phyloP scores from a whole-genome alignment of 2,329 filamentous ascomycete species.

The Diaporthe sp. region DNA sequence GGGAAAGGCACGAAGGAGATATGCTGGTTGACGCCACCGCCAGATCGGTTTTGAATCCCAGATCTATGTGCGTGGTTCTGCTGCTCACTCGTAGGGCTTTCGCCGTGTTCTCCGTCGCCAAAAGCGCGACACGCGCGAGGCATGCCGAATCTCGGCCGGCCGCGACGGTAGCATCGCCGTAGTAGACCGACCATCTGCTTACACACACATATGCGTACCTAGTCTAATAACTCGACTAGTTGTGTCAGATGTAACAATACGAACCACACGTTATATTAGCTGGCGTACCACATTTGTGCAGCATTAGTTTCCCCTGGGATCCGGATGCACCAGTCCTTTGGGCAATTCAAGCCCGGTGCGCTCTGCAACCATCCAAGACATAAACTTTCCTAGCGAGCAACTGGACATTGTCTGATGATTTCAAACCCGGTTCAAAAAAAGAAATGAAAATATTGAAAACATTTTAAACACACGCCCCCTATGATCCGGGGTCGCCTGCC shows the following conservation, averaged over 20 bases:
- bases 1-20: constrained; percentile 5
- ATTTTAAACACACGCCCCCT: not conserved
- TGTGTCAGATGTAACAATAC: constrained; percentile 14
- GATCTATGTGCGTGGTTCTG: not conserved
- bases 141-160: not conserved
- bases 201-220: not conserved
- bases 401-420: not conserved
- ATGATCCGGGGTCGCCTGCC: constrained; percentile 21
- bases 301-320: not conserved
- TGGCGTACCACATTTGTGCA: not conserved
- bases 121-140: not conserved
- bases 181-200: not conserved
- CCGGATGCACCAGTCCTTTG: constrained; percentile 2
- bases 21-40: constrained; percentile 3
- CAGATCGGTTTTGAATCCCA: not conserved
- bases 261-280: not conserved
- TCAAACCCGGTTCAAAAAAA: not conserved
- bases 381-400: constrained; percentile 25
- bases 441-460: no score
- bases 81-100: constrained; percentile 9
- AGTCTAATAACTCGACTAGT: not conserved
- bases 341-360: not conserved
- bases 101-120: not conserved
- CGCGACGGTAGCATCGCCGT: not conserved
- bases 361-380: constrained; percentile 20